A percentile compares a stretch with the other conserved stretches of the same genome.
Conservation (phyloP, 164 flowering plant species). For the Vitis labrusca region DNA sequence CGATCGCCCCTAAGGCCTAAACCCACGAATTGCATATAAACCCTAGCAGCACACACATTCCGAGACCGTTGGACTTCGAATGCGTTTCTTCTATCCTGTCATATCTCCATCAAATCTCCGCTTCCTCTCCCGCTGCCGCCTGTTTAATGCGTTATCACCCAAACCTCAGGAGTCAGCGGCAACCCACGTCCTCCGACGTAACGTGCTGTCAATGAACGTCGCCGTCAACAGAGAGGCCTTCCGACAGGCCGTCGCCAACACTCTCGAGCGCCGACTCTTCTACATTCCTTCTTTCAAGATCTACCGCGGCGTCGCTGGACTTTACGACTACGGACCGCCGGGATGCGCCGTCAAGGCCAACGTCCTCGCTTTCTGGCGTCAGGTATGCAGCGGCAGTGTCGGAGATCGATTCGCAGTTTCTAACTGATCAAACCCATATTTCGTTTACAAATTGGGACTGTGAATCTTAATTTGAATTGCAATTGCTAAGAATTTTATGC, state of each 20-base stretch:
- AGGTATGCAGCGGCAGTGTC: conserved; percentile 36
- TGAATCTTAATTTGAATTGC: not conserved
- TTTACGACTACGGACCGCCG: conserved; percentile 95
- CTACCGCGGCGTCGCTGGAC: conserved; percentile 90
- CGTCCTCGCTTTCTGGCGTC: conserved; percentile 92
- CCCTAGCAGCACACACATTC: not conserved
- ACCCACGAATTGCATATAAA: no score
- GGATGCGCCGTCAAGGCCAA: conserved; percentile 91
- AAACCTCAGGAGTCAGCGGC: not conserved
- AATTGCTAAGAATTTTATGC: no score
- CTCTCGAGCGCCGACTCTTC: conserved; percentile 82
- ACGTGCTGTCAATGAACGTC: conserved; percentile 6
- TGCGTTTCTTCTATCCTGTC: not conserved
- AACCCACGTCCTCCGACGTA: no score
- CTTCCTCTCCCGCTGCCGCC: not conserved
- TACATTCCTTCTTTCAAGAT: conserved; percentile 90
- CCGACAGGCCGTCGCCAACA: conserved; percentile 67
- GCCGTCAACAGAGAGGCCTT: conserved; percentile 57
- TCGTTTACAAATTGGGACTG: not conserved
- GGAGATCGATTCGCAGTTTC: not conserved
- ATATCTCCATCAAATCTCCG: not conserved
- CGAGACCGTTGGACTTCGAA: not conserved
- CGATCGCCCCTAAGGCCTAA: no score
- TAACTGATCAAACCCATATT: not conserved
- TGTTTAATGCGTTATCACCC: not conserved